Percentiles rank a stretch among this genome's conserved stretches.
Evolutionary conservation across 2,329 filamentous ascomycete genomes (phyloP).

Genomic region (Nothopassalora personata): DNA sequence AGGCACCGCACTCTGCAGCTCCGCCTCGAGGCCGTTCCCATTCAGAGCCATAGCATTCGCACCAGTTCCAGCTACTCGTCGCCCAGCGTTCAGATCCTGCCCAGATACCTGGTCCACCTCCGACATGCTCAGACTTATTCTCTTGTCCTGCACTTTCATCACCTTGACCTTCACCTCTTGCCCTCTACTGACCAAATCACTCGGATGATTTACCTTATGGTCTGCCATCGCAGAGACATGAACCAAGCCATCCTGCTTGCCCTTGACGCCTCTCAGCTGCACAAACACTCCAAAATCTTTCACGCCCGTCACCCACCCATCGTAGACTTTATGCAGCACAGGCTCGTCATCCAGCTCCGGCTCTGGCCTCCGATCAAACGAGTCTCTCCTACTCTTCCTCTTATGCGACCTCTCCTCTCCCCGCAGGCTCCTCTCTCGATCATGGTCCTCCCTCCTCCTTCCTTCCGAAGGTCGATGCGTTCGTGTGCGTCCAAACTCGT

Average conservation of each 20-base stretch:
- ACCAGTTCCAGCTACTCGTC: constrained; percentile 74
- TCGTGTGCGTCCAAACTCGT: constrained; percentile 53
- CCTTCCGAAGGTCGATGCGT: constrained; percentile 39
- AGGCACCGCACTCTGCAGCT: constrained; percentile 46
- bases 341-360: constrained; percentile 77
- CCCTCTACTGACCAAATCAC: constrained; percentile 73
- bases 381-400: constrained; percentile 47
- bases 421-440: constrained; percentile 40
- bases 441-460: constrained; percentile 33
- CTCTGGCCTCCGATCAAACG: constrained; percentile 60
- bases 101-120: constrained; percentile 90
- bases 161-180: constrained; percentile 93
- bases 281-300: constrained; percentile 97
- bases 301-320: constrained; percentile 81
- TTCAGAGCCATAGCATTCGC: constrained; percentile 84
- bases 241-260: constrained; percentile 87
- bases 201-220: constrained; percentile 85
- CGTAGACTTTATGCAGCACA: constrained; percentile 79
- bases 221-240: constrained; percentile 86
- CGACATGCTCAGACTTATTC: constrained; percentile 91
- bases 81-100: constrained; percentile 72
- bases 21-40: constrained; percentile 42
- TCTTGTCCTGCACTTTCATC: constrained; percentile 71
- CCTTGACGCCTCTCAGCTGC: constrained; percentile 78
- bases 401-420: constrained; percentile 41